These are phyloP conservation scores for Globisporangium cylindrosporum DNA, from an alignment of 352 stramenopile genomes.

Conservation along the genomic window DNA sequence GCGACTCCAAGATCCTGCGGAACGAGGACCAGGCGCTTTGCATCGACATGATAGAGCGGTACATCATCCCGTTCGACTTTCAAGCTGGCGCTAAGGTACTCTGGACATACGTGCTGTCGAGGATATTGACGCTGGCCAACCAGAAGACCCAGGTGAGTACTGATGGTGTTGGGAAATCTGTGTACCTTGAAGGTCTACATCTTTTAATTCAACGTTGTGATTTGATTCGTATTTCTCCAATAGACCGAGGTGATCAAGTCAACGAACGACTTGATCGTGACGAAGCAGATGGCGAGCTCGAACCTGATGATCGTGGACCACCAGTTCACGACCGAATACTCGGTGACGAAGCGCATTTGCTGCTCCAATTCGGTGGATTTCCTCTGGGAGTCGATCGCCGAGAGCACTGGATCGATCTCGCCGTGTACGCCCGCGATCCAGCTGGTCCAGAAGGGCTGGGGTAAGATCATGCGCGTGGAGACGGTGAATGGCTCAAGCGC, in stretches of 20 bases:
- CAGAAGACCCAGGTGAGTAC: constrained; percentile 15
- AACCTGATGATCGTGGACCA: constrained; percentile 7
- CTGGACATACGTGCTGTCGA: constrained; percentile 27
- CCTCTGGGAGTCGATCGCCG: constrained; percentile 10
- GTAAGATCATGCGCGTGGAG: background rate
- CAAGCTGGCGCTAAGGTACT: constrained; percentile 25
- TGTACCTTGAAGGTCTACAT: background rate
- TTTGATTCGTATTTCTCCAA: background rate
- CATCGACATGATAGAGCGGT: constrained; percentile 25
- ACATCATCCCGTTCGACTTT: constrained; percentile 17
- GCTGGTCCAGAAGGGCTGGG: constrained; percentile 15
- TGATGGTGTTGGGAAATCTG: background rate
- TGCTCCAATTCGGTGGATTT: constrained; percentile 11
- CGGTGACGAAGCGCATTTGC: constrained; percentile 27
- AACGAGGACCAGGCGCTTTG: constrained; percentile 38
- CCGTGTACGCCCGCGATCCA: constrained; percentile 1
- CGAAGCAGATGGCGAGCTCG: constrained; percentile 5
- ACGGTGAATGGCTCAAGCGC: background rate
- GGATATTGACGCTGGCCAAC: constrained; percentile 30
- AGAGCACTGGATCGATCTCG: background rate
- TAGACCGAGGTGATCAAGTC: constrained; percentile 19
- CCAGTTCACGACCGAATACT: constrained; percentile 19
- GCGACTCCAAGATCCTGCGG: constrained; percentile 30
- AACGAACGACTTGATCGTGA: constrained; percentile 19
- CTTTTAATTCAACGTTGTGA: background rate